Evolutionary conservation across 495 filamentous ascomycete genomes (phyloP).

Genomic region (Aspergillus homomorphus): DNA sequence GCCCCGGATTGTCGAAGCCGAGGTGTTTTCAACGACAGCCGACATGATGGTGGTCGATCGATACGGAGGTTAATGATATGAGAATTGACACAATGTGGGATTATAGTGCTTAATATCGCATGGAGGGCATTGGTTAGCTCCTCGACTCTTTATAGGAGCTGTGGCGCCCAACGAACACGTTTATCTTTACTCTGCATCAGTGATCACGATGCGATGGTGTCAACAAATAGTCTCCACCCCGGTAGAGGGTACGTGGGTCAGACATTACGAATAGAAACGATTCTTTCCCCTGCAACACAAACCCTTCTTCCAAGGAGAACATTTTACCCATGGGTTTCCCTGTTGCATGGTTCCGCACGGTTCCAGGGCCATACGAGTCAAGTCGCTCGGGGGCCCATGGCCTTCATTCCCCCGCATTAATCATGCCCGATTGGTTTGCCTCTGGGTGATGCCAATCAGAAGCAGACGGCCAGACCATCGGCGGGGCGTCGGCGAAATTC

Average conservation of each 20-base stretch:
- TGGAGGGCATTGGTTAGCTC: not conserved
- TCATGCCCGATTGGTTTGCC: not conserved
- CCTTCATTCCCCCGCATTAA: not conserved
- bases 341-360: not conserved
- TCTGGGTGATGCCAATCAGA: not conserved
- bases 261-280: not conserved
- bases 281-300: not conserved
- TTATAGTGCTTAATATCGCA: not conserved
- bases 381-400: not conserved
- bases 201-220: not conserved
- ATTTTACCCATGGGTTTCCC: not conserved
- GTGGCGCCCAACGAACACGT: not conserved
- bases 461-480: slow-evolving; percentile 8
- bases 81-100: not conserved
- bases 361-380: not conserved
- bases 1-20: slow-evolving; percentile 16
- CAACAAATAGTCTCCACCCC: not conserved
- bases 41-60: slow-evolving; percentile 14
- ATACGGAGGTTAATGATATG: not conserved
- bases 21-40: slow-evolving; percentile 8
- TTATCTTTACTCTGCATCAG: not conserved
- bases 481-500: slow-evolving; percentile 29
- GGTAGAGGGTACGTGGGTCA: not conserved
- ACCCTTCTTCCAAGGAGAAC: not conserved
- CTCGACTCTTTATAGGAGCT: not conserved